phyloP scores from a whole-genome alignment of 495 filamentous ascomycete species.

The Aspergillus affinis region DNA sequence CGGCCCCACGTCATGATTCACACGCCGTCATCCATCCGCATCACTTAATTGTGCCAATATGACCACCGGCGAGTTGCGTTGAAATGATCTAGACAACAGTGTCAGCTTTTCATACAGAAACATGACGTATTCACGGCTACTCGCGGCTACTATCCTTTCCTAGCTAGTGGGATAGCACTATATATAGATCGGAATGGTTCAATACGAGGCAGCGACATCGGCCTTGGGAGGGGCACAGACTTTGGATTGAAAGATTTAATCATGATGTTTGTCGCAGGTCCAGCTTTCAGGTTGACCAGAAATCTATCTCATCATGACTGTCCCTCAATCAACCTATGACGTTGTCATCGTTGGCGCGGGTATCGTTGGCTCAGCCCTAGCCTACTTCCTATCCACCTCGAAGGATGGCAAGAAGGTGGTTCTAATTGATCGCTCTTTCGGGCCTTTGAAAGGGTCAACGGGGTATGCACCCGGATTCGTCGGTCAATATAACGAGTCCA shows the following conservation, averaged over 20 bases:
- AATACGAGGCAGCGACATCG: too few species aligned
- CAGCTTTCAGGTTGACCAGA: too few species aligned
- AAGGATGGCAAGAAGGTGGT: slow-evolving; percentile 22
- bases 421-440: slow-evolving; percentile 28
- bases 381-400: slow-evolving; percentile 30
- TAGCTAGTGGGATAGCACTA: too few species aligned
- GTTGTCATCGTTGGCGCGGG: slow-evolving; percentile 47
- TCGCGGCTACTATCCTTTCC: too few species aligned
- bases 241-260: too few species aligned
- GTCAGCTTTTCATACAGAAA: too few species aligned
- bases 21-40: not conserved
- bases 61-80: not conserved
- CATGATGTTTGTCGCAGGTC: too few species aligned
- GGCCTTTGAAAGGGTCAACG: slow-evolving; percentile 26
- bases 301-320: not conserved
- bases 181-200: too few species aligned
- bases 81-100: too few species aligned
- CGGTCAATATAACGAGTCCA: slow-evolving; percentile 39
- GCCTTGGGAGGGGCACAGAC: too few species aligned
- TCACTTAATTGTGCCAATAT: not conserved
- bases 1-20: not conserved
- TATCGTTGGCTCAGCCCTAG: slow-evolving; percentile 43
- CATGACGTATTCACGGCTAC: too few species aligned
- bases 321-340: slow-evolving; percentile 15
- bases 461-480: slow-evolving; percentile 36